Conservation (phyloP, 768 basidiomycete genomes). For the Myochromella boudieri region DNA sequence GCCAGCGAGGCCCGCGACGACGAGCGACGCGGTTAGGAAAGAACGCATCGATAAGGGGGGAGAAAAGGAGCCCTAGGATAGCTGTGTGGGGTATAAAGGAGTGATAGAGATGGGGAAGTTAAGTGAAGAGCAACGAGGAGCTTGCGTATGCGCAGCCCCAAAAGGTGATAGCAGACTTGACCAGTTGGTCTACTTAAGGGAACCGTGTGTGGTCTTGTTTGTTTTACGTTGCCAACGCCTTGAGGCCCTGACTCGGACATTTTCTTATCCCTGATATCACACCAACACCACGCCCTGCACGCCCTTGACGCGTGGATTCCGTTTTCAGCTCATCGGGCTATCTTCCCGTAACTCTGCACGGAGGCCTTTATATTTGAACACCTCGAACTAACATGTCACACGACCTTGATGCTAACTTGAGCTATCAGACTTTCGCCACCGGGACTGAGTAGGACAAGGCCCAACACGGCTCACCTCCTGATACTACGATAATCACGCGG, state of each 20-base stretch:
- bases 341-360: no score
- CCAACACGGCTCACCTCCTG: no score
- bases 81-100: neutral
- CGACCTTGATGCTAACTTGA: no score
- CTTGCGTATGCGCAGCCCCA: slow-evolving; percentile 18
- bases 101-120: slow-evolving; percentile 6
- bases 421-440: no score
- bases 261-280: neutral
- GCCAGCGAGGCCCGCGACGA: slow-evolving; percentile 60
- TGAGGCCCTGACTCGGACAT: slow-evolving; percentile 3
- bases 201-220: slow-evolving; percentile 19
- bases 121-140: slow-evolving; percentile 14
- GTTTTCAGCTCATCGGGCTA: no score
- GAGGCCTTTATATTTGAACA: no score
- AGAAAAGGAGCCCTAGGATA: slow-evolving; percentile 1
- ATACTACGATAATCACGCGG: no score
- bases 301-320: slow-evolving; percentile 3
- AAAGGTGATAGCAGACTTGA: slow-evolving; percentile 7
- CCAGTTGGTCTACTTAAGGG: slow-evolving; percentile 15
- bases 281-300: neutral
- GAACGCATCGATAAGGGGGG: slow-evolving; percentile 48
- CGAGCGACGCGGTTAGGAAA: slow-evolving; percentile 62
- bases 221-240: slow-evolving; percentile 8
- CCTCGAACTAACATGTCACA: no score
- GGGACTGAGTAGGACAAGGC: no score